Percentiles rank a stretch among this genome's conserved stretches.
These are phyloP conservation scores for Aspergillus caelatus DNA, from an alignment of 2,329 filamentous ascomycete species.

Conservation along the genomic window DNA sequence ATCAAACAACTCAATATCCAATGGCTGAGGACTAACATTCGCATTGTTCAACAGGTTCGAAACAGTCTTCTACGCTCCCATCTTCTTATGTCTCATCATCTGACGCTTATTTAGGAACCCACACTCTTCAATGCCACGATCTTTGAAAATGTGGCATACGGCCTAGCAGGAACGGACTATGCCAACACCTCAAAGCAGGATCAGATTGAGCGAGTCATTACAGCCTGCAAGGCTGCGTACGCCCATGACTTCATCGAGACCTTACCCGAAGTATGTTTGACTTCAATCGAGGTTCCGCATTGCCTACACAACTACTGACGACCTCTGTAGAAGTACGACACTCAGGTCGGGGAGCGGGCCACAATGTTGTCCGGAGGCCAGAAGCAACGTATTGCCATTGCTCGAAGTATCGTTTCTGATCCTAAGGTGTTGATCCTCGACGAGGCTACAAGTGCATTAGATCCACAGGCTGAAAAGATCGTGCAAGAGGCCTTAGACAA, in stretches of 20 bases:
- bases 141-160: conserved; percentile 63
- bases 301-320: neutral
- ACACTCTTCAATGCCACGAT: conserved; percentile 70
- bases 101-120: conserved; percentile 50
- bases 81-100: neutral
- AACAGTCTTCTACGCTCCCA: neutral
- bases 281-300: too few species aligned
- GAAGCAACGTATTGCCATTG: conserved; percentile 77
- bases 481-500: conserved; percentile 57
- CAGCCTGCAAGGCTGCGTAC: conserved; percentile 69
- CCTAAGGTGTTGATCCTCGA: conserved; percentile 78
- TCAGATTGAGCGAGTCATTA: conserved; percentile 56
- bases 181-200: conserved; percentile 34
- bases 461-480: conserved; percentile 55
- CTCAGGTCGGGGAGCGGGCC: conserved; percentile 74
- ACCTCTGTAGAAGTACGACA: conserved; percentile 62
- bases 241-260: conserved; percentile 68
- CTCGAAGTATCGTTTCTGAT: conserved; percentile 70
- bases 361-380: conserved; percentile 76
- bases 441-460: conserved; percentile 70
- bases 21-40: conserved; percentile 62
- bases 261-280: neutral
- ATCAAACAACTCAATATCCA: conserved; percentile 63
- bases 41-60: conserved; percentile 62
- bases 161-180: conserved; percentile 48